phyloP scores from a whole-genome alignment of 768 basidiomycete species.

The Leccinum rimulosum region DNA sequence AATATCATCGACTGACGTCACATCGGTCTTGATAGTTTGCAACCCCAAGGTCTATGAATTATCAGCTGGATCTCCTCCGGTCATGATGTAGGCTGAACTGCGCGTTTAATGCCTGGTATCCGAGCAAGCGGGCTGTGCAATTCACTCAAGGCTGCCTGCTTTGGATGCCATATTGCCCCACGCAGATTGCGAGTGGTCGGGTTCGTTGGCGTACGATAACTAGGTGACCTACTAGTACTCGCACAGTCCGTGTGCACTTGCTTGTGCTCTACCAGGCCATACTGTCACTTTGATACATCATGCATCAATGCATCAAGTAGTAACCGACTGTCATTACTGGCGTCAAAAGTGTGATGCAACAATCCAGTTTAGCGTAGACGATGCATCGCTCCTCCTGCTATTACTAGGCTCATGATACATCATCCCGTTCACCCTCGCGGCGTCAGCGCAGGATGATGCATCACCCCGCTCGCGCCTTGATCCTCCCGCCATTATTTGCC shows the following conservation, averaged over 20 bases:
- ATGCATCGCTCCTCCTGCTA: too few relatives aligned
- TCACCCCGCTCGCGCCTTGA: too few relatives aligned
- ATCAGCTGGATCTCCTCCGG: not conserved
- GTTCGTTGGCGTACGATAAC: conserved; percentile 17
- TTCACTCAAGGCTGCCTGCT: conserved; percentile 2
- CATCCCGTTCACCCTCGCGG: too few relatives aligned
- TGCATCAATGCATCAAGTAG: too few relatives aligned
- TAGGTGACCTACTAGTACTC: conserved; percentile 2
- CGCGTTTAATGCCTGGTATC: not conserved
- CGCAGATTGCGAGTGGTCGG: conserved; percentile 12
- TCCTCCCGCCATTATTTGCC: not conserved
- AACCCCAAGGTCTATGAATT: not conserved
- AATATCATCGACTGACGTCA: not conserved
- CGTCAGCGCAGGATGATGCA: too few relatives aligned
- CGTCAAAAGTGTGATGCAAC: too few relatives aligned
- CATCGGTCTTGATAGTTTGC: conserved; percentile 7
- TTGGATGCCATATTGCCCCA: conserved; percentile 8
- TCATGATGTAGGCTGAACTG: not conserved
- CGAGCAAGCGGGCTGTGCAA: not conserved
- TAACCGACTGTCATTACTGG: too few relatives aligned
- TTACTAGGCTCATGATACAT: too few relatives aligned
- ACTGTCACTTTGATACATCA: too few relatives aligned
- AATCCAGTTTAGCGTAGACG: too few relatives aligned
- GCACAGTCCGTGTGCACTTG: not conserved
- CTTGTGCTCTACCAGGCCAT: too few relatives aligned